These are phyloP conservation scores for Ettlia oleoabundans DNA, from an alignment of 139 green algal species.

Conservation along the genomic window DNA sequence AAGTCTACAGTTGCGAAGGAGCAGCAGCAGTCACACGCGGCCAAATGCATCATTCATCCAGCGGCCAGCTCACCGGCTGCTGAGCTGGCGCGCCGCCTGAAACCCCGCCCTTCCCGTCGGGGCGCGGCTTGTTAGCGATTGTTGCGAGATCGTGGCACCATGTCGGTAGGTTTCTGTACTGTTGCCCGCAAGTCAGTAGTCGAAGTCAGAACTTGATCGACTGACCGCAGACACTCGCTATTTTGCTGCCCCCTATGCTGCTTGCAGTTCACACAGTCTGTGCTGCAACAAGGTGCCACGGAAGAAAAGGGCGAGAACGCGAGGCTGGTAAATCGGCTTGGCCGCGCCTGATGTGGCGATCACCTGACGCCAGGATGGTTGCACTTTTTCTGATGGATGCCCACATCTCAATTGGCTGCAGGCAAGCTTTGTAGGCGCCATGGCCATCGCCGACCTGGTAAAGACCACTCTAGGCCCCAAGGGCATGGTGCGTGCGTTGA, in stretches of 20 bases:
- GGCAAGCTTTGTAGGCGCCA: constrained; percentile 95
- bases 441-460: constrained; percentile 97
- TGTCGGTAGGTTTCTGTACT: too few species aligned
- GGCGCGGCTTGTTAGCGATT: too few species aligned
- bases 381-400: not conserved
- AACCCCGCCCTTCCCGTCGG: too few species aligned
- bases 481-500: constrained; percentile 81
- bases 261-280: constrained; percentile 46
- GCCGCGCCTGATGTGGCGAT: not conserved
- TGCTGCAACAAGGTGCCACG: constrained; percentile 75
- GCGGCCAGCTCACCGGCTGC: too few species aligned
- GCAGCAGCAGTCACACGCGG: too few species aligned
- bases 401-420: constrained; percentile 40
- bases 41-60: too few species aligned
- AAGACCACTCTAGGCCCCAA: constrained; percentile 99
- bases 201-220: too few species aligned
- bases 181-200: too few species aligned
- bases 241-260: not conserved
- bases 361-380: not conserved
- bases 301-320: constrained; percentile 97
- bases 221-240: not conserved
- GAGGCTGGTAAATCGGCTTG: constrained; percentile 75
- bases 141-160: too few species aligned
- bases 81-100: too few species aligned
- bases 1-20: too few species aligned